Conservation (phyloP, 805 yeast genomes). For the Jamesozyma spencerorum region DNA sequence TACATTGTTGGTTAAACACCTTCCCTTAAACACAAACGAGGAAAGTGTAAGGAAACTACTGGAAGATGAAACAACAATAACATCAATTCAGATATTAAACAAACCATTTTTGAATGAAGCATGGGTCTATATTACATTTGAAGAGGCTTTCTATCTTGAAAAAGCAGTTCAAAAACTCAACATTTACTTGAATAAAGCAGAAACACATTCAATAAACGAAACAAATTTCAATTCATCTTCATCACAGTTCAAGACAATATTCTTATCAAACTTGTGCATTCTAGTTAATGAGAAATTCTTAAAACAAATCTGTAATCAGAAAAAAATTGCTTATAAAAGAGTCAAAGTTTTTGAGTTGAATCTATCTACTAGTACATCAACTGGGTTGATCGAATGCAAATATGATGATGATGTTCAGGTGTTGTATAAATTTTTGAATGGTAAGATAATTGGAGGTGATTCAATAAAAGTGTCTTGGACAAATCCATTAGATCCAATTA, state of each 20-base stretch:
- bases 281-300: constrained; percentile 23
- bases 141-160: too few species aligned
- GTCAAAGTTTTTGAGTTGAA: constrained; percentile 15
- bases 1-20: constrained; percentile 19
- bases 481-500: constrained; percentile 1
- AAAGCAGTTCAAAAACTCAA: not conserved
- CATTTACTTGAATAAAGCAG: too few species aligned
- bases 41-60: constrained; percentile 2
- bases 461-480: constrained; percentile 20
- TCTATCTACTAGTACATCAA: constrained; percentile 12
- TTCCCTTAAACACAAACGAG: constrained; percentile 18
- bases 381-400: constrained; percentile 19
- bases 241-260: constrained; percentile 6
- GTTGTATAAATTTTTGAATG: constrained; percentile 18
- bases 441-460: constrained; percentile 24
- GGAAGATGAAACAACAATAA: too few species aligned
- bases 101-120: constrained; percentile 9
- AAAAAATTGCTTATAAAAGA: constrained; percentile 14
- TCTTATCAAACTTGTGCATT: constrained; percentile 22
- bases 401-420: constrained; percentile 17
- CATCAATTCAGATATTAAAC: too few species aligned
- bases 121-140: constrained; percentile 31
- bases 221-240: too few species aligned
- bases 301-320: constrained; percentile 17
- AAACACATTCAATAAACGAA: too few species aligned